Base-by-base conservation (phyloP, 2,329 filamentous ascomycete genomes). In the Phaeosphaeriaceae sp. region DNA sequence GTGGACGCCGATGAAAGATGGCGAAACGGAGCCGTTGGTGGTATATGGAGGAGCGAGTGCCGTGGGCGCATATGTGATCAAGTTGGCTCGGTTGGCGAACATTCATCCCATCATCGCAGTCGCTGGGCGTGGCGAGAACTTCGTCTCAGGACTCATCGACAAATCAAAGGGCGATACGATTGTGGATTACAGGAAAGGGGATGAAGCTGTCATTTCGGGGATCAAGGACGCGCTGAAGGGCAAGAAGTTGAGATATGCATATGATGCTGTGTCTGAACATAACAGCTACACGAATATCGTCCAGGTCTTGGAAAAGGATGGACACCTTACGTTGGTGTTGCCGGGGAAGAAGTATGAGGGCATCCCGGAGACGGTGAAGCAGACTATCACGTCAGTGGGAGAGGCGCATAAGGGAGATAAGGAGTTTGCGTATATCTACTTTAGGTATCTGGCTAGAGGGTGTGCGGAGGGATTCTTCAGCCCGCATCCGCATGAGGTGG, bases 231-330 rank as follows among this genome's bases (percentile, higher is more conserved):
- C 80, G 2, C 76, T 83, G 15, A 73, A 80, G 3, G 79, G 79
- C 2, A 65, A 77, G 13, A 80, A 81, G 59, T 64, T 87, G 17
- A 64, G 79, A 6, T 79, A 88, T 59, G 87, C 85, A 0, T 84
- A 84, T 57, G 88, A 91, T 64, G 84, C 87, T 0, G 82, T 88
- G 0, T 81, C 80, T 1, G 85, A 89, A 64, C 78, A 87, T 13
- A 80, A 81, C 5, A 65, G 59, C 54, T 77, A 77, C 54, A 60
- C 68, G n/a, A 81, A 81, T 52, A 76, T 81, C 30, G 70, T 63
- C 1, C 48, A 77, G 42, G 79, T 78, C 0, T 60, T 82, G 1
- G 78, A 79, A 19, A 58, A 63, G 0, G 54, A 66, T 0, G 78
- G 78, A 0, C 66, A 64, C 9, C 63, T 79, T 9, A 79, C 77